Evolutionary conservation across 2,329 filamentous ascomycete species (phyloP).

Genomic region (Calonectria crousiana): DNA sequence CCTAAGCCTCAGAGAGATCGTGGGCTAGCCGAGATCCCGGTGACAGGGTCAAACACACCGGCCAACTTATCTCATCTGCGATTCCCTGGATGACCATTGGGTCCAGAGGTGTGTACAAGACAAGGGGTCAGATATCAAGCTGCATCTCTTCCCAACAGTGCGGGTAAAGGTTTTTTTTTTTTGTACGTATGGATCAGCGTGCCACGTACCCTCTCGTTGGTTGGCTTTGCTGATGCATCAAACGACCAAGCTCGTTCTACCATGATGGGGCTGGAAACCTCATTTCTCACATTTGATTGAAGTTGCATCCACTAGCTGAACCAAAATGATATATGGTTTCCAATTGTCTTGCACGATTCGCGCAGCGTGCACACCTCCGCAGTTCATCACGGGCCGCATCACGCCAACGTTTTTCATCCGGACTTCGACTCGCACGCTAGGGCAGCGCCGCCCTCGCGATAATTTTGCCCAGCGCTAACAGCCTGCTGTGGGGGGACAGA

Average conservation of each 20-base stretch:
- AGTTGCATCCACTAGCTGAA: background rate
- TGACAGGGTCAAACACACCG: background rate
- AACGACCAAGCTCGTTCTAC: background rate
- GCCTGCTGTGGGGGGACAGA: background rate
- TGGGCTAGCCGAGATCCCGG: background rate
- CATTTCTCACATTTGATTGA: background rate
- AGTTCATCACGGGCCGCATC: background rate
- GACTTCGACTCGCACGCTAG: background rate
- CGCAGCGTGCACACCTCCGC: background rate
- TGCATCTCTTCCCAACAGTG: background rate
- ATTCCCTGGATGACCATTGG: background rate
- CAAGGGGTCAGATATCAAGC: background rate
- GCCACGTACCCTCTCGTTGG: constrained; percentile 9
- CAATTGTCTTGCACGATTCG: background rate
- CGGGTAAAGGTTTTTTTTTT: background rate
- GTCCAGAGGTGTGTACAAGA: background rate
- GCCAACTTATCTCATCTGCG: background rate
- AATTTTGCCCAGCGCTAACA: background rate
- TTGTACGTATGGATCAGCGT: background rate
- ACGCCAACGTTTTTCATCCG: background rate
- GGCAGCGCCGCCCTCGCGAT: background rate
- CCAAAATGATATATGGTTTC: background rate
- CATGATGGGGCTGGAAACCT: background rate
- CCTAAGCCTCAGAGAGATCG: background rate
- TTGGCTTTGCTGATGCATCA: background rate